Percentiles rank a stretch among this genome's conserved stretches.
These are phyloP conservation scores for Zalaria obscura DNA, from an alignment of 2,329 filamentous ascomycete genomes.

Conservation along the genomic window DNA sequence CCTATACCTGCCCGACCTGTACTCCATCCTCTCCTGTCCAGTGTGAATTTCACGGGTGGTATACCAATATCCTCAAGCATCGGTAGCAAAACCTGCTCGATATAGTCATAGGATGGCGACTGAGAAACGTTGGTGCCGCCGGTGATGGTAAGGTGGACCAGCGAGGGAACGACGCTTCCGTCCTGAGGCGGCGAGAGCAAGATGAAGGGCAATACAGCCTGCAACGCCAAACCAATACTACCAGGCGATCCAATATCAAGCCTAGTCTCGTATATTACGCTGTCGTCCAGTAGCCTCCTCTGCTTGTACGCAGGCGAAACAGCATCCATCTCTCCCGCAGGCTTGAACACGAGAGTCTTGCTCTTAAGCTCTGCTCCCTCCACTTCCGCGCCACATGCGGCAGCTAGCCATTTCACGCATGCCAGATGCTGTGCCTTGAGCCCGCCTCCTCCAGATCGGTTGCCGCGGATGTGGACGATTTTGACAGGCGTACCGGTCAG, in stretches of 20 bases:
- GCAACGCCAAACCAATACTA: constrained; percentile 40
- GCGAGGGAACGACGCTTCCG: constrained; percentile 5
- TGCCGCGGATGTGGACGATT: constrained; percentile 41
- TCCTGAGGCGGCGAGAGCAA: constrained; percentile 27
- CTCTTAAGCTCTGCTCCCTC: constrained; percentile 28
- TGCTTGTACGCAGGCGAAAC: constrained; percentile 11
- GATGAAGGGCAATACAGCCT: constrained; percentile 45
- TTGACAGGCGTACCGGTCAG: constrained; percentile 35
- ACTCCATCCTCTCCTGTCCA: constrained; percentile 41
- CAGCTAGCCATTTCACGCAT: constrained; percentile 37
- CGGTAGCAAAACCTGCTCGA: constrained; percentile 40
- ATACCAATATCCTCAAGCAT: constrained; percentile 37
- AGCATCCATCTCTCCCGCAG: constrained; percentile 6
- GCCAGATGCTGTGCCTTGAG: constrained; percentile 44
- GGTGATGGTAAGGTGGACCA: constrained; percentile 28
- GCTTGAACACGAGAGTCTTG: constrained; percentile 26
- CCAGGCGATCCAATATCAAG: constrained; percentile 36
- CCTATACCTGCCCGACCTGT: constrained; percentile 32
- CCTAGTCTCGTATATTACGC: constrained; percentile 10
- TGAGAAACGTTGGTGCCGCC: constrained; percentile 45
- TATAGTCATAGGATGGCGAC: constrained; percentile 42
- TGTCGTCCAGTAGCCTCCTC: constrained; percentile 6
- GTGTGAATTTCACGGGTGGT: constrained; percentile 25
- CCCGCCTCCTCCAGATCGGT: constrained; percentile 35
- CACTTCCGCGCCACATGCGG: constrained; percentile 31